Evolutionary conservation across 192 early-diverging fungal genomes (phyloP).

Genomic region (Coemansia sp.): DNA sequence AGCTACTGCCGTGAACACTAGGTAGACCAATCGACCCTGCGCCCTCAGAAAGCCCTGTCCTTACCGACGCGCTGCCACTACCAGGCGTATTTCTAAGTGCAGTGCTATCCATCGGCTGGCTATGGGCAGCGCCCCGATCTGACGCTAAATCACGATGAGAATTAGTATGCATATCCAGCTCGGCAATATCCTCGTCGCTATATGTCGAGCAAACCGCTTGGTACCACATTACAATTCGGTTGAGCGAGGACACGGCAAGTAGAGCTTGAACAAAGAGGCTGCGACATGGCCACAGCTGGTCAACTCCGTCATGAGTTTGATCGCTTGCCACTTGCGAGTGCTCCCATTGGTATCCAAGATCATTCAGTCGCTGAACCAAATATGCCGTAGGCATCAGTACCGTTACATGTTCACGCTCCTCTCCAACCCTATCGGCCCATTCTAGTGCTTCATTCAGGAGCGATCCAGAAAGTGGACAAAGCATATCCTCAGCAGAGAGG

Average conservation of each 20-base stretch:
- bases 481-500: constrained; percentile 31
- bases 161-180: constrained; percentile 20
- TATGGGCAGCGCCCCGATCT: not conserved
- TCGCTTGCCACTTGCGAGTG: constrained; percentile 6
- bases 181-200: constrained; percentile 31
- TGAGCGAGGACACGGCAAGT: constrained; percentile 46
- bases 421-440: not conserved
- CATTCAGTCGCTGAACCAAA: constrained; percentile 29
- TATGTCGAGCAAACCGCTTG: constrained; percentile 31
- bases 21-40: too few species aligned
- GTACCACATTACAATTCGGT: constrained; percentile 46
- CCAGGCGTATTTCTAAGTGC: not conserved
- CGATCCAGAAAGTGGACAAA: constrained; percentile 26
- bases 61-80: too few species aligned
- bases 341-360: constrained; percentile 35
- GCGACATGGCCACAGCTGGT: constrained; percentile 45
- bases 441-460: constrained; percentile 20
- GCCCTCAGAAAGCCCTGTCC: too few species aligned
- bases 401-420: constrained; percentile 14
- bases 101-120: not conserved
- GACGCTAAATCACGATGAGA: not conserved
- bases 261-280: constrained; percentile 36
- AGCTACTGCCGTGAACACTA: too few species aligned
- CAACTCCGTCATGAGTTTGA: not conserved
- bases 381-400: constrained; percentile 34